Evolutionary conservation across 2,329 filamentous ascomycete genomes (phyloP).

Genomic region (Myriangium duriaei): DNA sequence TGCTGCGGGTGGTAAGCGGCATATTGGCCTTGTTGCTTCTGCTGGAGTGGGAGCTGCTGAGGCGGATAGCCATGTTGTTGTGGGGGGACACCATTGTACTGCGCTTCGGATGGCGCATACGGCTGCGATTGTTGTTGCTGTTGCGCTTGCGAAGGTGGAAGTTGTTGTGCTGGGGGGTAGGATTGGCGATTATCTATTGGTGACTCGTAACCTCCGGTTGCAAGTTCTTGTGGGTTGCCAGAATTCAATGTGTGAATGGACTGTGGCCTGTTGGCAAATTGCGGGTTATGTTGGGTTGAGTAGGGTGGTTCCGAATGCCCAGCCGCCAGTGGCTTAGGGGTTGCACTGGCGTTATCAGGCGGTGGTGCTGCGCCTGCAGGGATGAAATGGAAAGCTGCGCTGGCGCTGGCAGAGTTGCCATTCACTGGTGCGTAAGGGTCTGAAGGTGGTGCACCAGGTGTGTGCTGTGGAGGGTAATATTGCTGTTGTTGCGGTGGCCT

Average conservation of each 20-base stretch:
- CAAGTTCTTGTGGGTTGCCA: slow-evolving; percentile 35
- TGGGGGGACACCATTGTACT: too few relatives aligned
- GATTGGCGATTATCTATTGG: slow-evolving; percentile 33
- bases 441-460: slow-evolving; percentile 12
- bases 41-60: slow-evolving; percentile 11
- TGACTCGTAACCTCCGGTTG: slow-evolving; percentile 34
- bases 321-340: slow-evolving; percentile 15
- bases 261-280: slow-evolving; percentile 26
- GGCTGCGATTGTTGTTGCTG: slow-evolving; percentile 5
- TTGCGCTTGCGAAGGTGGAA: slow-evolving; percentile 16
- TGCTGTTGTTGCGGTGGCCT: slow-evolving; percentile 16
- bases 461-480: slow-evolving; percentile 10
- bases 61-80: slow-evolving; percentile 13
- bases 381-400: slow-evolving; percentile 25
- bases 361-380: slow-evolving; percentile 20
- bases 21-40: slow-evolving; percentile 3
- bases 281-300: slow-evolving; percentile 3
- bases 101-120: too few relatives aligned
- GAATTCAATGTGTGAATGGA: slow-evolving; percentile 27
- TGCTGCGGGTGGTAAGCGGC: slow-evolving; percentile 7
- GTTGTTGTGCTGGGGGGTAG: slow-evolving; percentile 21
- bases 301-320: slow-evolving; percentile 19
- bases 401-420: slow-evolving; percentile 12
- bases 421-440: slow-evolving; percentile 10
- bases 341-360: slow-evolving; percentile 11